Base-by-base conservation (phyloP, 1,284 basidiomycete species). In the Malassezia dermatis region DNA sequence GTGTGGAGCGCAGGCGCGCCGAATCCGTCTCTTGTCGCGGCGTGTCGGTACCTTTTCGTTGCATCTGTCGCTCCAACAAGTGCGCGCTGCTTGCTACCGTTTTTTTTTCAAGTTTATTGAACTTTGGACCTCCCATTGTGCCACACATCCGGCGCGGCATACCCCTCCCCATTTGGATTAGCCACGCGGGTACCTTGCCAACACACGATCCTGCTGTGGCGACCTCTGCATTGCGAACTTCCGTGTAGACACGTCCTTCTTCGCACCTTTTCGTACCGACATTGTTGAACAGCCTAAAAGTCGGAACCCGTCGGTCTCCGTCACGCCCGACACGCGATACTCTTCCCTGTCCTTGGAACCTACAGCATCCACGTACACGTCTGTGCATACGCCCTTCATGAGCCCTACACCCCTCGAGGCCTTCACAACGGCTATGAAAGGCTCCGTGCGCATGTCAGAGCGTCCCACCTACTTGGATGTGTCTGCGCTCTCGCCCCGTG, bases 401-500 rank as follows among this genome's bases (percentile, higher is more conserved):
- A 39, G 37, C 37, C 37, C 48, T 7, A 17, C 39, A 17, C 43
- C 51, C 2, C 41, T 43, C 2, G 23, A 26, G 8, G 41, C 24
- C 7, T 26, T 43, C 13, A 43, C 24, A 3, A 28, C 24, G 8
- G 24, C 24, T 12, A 28, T 27, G 41, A n/a, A 43, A 43, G 41
- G 23, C 23, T 26, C 41, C n/a, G 41, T 28, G 13, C 41, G 41
- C 41, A 28, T 43, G 24, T 21, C 27, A 3, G 49, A 40, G 41
- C 55, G 55, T 4, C 49, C 55, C 3, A 52, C 34, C 15, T 59
- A 42, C 19, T 58, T 74, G 39, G 64, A 72, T 40, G 58, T 58
- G 24, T 69, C 70, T 15, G 72, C 67, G n/a, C 64, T 74, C 15
- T 71, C 69, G 4, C 69, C 72, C 7, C 57, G 58, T n/a, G 72